Conservation (phyloP, 352 stramenopile species). For the Phytophthora rubi region DNA sequence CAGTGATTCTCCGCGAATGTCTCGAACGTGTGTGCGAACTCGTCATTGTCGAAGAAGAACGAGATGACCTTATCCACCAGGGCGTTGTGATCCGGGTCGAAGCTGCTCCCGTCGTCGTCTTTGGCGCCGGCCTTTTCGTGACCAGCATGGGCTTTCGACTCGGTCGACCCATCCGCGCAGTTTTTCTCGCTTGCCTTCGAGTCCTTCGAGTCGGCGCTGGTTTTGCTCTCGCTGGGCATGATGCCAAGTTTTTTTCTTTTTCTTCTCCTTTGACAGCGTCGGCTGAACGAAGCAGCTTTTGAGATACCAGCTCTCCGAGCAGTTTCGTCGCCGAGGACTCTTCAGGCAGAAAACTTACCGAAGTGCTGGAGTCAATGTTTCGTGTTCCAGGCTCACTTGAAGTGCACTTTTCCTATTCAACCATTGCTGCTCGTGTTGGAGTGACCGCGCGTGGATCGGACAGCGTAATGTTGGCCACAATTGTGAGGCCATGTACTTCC, state of each 20-base stretch:
- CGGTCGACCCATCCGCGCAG: slow-evolving; percentile 10
- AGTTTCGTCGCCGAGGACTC: slow-evolving; percentile 25
- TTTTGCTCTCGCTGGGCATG: slow-evolving; percentile 50
- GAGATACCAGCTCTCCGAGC: neutral
- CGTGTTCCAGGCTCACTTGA: slow-evolving; percentile 7
- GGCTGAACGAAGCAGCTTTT: too few species aligned
- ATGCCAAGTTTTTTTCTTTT: slow-evolving; percentile 1
- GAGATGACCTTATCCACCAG: slow-evolving; percentile 72
- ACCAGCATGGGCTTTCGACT: slow-evolving; percentile 30
- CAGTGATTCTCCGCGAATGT: slow-evolving; percentile 71
- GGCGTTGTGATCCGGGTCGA: slow-evolving; percentile 30
- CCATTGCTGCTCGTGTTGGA: slow-evolving; percentile 19
- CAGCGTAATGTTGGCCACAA: slow-evolving; percentile 23
- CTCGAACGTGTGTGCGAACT: slow-evolving; percentile 77
- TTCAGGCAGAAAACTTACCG: neutral
- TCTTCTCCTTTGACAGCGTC: too few species aligned
- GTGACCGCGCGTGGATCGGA: neutral
- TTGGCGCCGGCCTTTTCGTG: slow-evolving; percentile 39
- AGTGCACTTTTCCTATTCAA: slow-evolving; percentile 17
- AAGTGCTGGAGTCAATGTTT: neutral
- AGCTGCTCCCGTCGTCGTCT: slow-evolving; percentile 32
- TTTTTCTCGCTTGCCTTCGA: slow-evolving; percentile 34
- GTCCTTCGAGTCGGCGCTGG: slow-evolving; percentile 27
- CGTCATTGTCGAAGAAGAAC: slow-evolving; percentile 85
- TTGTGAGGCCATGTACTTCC: slow-evolving; percentile 18